These are phyloP conservation scores for Arthrobotrys iridis DNA, from an alignment of 2,329 filamentous ascomycete species.

Conservation along the genomic window DNA sequence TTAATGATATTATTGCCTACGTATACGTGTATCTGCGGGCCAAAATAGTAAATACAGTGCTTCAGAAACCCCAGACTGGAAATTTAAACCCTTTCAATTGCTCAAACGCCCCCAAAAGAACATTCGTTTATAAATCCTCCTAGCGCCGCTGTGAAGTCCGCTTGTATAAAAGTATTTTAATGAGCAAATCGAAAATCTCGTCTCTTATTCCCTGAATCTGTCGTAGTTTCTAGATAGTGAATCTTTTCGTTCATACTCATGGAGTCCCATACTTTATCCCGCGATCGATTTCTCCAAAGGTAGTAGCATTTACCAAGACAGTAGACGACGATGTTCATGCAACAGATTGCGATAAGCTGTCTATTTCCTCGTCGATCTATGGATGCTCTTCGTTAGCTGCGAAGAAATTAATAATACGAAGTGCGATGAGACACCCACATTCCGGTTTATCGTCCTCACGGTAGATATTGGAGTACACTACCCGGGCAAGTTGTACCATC, in stretches of 20 bases:
- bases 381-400: neutral
- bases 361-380: slow-evolving; percentile 66
- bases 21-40: too few relatives aligned
- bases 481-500: slow-evolving; percentile 63
- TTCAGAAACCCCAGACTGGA: too few relatives aligned
- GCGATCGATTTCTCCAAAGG: slow-evolving; percentile 64
- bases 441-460: slow-evolving; percentile 67
- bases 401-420: neutral
- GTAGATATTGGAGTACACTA: slow-evolving; percentile 64
- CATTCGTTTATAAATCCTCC: too few relatives aligned
- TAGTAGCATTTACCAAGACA: slow-evolving; percentile 68
- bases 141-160: neutral
- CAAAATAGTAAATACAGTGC: too few relatives aligned
- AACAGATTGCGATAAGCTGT: slow-evolving; percentile 66
- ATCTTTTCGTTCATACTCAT: slow-evolving; percentile 66
- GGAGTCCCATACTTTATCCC: slow-evolving; percentile 65
- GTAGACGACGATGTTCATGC: slow-evolving; percentile 66
- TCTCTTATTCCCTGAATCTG: slow-evolving; percentile 64
- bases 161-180: slow-evolving; percentile 54
- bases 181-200: slow-evolving; percentile 64
- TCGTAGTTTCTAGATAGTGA: slow-evolving; percentile 65
- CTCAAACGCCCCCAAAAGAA: neutral
- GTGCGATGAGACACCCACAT: slow-evolving; percentile 59
- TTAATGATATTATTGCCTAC: too few relatives aligned
- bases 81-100: too few relatives aligned